Evolutionary conservation across 2,329 filamentous ascomycete genomes (phyloP), one percentile per base, ranked within the genome.

Genomic region (Epicoccum sorghinum): DNA sequence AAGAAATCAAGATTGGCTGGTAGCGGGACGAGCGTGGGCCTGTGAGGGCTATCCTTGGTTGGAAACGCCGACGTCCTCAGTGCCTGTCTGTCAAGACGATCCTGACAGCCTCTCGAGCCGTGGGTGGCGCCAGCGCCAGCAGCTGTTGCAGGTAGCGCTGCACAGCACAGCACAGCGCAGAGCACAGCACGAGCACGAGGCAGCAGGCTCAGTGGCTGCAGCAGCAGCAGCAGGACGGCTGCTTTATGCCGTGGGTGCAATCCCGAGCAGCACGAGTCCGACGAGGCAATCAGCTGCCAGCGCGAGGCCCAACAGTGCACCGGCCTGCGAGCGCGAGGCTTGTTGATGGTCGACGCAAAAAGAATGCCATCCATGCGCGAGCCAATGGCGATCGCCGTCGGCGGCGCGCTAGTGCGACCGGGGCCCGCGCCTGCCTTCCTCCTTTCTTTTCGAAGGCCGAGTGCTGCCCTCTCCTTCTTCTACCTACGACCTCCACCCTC

Each of bases 401-500:
- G 42, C 42, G 52, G 47, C 53, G 53, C 53, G 33, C 54, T 57
- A 57, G 38, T 8, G 32, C n/a, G 18, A 36, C 40, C 52, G 49
- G 48, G 54, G 54, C 44, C 29, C 48, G 54, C 54, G 54, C 54
- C 48, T 52, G 54, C 49, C 47, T 52, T 52, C 43, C 54, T 57
- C 54, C 48, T 57, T 52, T 57, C 54, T 57, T 56, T 53, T 43
- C 49, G 44, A 27, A 47, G 45, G 54, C 54, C 49, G 32, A 55
- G 58, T 46, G 42, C 52, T 41, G 49, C 52, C 47, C 52, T 43
- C 56, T 56, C 58, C 59, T 50, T 61, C 55, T 58, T 61, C 55
- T 58, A 60, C 54, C 55, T 58, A 60, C 54, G 47, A 49, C 46
- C 49, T 52, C 50, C 56, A 60, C 52, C 58, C 49, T 61, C 58